These are phyloP conservation scores for Lolium rigidum DNA, from an alignment of 176 grass and related monocot species.

Conservation along the genomic window DNA sequence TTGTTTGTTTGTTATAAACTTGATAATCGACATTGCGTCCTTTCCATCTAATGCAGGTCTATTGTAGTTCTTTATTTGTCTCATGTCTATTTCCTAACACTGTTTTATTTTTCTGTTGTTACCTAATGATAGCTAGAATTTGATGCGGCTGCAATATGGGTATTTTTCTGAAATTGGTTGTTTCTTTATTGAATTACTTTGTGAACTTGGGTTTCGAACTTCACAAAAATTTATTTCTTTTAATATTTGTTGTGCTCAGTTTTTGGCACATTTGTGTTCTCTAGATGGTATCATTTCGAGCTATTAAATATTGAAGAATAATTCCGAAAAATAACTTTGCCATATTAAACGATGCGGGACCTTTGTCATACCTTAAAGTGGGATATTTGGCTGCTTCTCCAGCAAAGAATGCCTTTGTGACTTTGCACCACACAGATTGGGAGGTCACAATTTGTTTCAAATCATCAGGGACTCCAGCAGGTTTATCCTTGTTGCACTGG, in stretches of 20 bases:
- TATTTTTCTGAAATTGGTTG: constrained; percentile 5
- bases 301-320: constrained; percentile 21
- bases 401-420: constrained; percentile 59
- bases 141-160: constrained; percentile 12
- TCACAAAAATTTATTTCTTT: neutral
- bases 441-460: constrained; percentile 88
- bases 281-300: neutral
- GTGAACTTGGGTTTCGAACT: neutral
- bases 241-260: neutral
- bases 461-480: constrained; percentile 92
- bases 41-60: constrained; percentile 68
- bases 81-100: constrained; percentile 20
- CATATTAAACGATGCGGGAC: constrained; percentile 58
- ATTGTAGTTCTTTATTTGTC: constrained; percentile 92
- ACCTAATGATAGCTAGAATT: constrained; percentile 8
- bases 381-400: constrained; percentile 88
- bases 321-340: neutral
- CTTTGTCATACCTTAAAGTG: constrained; percentile 95
- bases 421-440: constrained; percentile 96
- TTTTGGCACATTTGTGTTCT: neutral
- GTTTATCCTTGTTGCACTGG: constrained; percentile 41
- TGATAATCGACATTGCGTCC: neutral
- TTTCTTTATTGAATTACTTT: constrained; percentile 23
- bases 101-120: neutral
- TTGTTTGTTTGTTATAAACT: neutral